A percentile compares a stretch with the other conserved stretches of the same genome.
phyloP scores from a whole-genome alignment of 139 green algal genomes.

The Micractinium sp. region DNA sequence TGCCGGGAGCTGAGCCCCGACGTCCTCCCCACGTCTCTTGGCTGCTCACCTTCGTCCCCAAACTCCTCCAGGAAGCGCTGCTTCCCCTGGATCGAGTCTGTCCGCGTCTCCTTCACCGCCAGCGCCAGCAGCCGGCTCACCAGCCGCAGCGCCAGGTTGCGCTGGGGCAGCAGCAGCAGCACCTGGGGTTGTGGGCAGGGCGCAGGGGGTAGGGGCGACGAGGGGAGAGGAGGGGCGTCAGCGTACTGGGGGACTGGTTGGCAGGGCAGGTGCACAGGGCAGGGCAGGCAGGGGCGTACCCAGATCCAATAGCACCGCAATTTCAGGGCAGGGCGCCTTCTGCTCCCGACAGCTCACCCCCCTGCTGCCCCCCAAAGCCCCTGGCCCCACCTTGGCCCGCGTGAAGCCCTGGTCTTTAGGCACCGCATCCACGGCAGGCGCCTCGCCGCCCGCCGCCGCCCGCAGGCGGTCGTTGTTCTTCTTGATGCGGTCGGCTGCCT shows the following conservation, averaged over 20 bases:
- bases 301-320: too few species aligned
- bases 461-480: slow-evolving; percentile 83
- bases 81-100: slow-evolving; percentile 81
- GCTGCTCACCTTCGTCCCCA: slow-evolving; percentile 51
- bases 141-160: slow-evolving; percentile 74
- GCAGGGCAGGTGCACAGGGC: not conserved
- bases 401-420: slow-evolving; percentile 90
- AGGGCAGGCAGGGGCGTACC: too few species aligned
- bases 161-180: slow-evolving; percentile 90
- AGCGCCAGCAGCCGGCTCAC: slow-evolving; percentile 79
- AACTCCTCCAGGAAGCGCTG: slow-evolving; percentile 90
- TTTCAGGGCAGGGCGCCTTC: not conserved
- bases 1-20: too few species aligned
- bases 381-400: slow-evolving; percentile 69
- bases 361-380: not conserved
- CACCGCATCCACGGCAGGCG: not conserved
- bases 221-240: not conserved
- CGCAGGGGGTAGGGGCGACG: not conserved
- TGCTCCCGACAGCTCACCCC: not conserved
- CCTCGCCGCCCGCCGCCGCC: not conserved
- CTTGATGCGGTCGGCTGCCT: slow-evolving; percentile 83
- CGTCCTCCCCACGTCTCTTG: not conserved
- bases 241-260: too few species aligned
- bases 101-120: slow-evolving; percentile 77
- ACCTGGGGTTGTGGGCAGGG: slow-evolving; percentile 47